Percentiles rank a stretch among this genome's conserved stretches.
These are phyloP conservation scores for Plasmodium inui DNA, from an alignment of 169 alveolate species.

Conservation along the genomic window DNA sequence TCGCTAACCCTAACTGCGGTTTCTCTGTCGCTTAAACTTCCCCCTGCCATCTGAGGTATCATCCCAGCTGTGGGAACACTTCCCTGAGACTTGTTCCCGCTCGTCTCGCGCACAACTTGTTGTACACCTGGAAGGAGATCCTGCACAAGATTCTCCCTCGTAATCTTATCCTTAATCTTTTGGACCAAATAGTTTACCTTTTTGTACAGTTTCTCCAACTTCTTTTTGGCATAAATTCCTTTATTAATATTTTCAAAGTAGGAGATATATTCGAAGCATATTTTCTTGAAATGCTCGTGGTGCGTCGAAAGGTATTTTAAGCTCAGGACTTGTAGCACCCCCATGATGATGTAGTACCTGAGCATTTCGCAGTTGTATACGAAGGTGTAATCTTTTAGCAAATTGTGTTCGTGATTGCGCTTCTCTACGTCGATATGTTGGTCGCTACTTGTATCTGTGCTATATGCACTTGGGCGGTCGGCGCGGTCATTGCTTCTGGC, in stretches of 20 bases:
- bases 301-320: slow-evolving; percentile 65
- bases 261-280: slow-evolving; percentile 64
- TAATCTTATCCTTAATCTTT: slow-evolving; percentile 37
- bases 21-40: neutral
- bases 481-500: neutral
- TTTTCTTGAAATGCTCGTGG: slow-evolving; percentile 52
- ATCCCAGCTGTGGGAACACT: neutral
- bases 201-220: slow-evolving; percentile 34
- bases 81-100: neutral
- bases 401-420: neutral
- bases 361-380: slow-evolving; percentile 70
- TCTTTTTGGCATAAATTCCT: slow-evolving; percentile 7
- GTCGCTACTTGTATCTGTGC: neutral
- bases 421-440: neutral
- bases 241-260: slow-evolving; percentile 65
- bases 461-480: neutral
- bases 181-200: slow-evolving; percentile 25
- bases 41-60: neutral
- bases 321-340: slow-evolving; percentile 68
- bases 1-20: neutral
- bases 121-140: neutral
- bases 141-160: neutral
- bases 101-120: neutral
- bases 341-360: slow-evolving; percentile 66
- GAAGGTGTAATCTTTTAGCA: slow-evolving; percentile 10